Evolutionary conservation across 139 green algal species (phyloP), one percentile per base, ranked within the genome.

Genomic region (Nannochloris sp.): DNA sequence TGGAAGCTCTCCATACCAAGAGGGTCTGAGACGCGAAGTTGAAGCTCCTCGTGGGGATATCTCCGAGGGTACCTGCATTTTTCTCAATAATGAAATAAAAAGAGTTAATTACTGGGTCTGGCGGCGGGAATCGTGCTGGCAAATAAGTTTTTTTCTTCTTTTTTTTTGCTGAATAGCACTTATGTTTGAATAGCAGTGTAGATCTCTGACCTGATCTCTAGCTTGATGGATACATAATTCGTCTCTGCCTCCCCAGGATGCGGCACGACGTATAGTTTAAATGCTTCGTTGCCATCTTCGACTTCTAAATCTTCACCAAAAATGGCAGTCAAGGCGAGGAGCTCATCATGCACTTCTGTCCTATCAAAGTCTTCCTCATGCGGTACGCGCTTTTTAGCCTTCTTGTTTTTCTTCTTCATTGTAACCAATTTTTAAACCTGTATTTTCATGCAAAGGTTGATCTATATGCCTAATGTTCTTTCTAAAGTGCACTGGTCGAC

Each of bases 191-290:
- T n/a, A 15, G 12, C 23, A 1, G 2, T 47, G 12, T 30, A 33
- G 25, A 31, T n/a, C 30, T 32, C 35, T 13, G 13, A 88, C 81
- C 72, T 76, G n/a, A 86, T 62, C 27, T 64, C 46, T 2, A 91
- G 61, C 7, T 71, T 47, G 2, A 77, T 47, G 0, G 64, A 76
- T 2, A 85, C 76, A 36, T 78, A 67, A 61, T 89, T 90, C 10
- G 65, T 63, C 30, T 79, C 69, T 13, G 65, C 51, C 4, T 77
- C 54, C 13, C 73, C 78, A 2, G 77, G 80, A 70, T 90, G 73
- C 3, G 86, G 86, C 36, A 88, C 64, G 7, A 90, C 65, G 32
- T 19, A 93, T 54, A 13, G 38, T 54, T 37, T 15, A 60, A 89
- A 90, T 10, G 82, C 81, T 3, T 55, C 47, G 3, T 66, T 55